Base-by-base conservation (phyloP, 306 rosid species). In the Cucumis melo region DNA sequence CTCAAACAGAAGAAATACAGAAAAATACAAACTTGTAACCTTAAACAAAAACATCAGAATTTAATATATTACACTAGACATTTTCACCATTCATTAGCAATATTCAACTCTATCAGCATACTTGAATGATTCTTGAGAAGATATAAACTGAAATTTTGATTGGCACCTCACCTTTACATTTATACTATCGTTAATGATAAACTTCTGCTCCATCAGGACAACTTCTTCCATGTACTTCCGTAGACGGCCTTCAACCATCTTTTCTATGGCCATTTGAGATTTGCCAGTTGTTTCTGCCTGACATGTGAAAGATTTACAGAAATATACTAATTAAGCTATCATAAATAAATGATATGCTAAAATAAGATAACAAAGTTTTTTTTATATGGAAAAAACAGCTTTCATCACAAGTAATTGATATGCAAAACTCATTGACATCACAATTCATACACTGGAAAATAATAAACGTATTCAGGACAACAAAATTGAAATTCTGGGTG, bases 161-260 rank as follows among this genome's bases (percentile, higher is more conserved):
- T n/a, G 23, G 10, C 38, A 16, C 44, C 81, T 74, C 80, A 94
- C 98, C 98, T 90, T 89, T 56, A 94, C 85, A 60, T 80, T 90
- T 74, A 93, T 27, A 77, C 87, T 56, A 58, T 93, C 96, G 41
- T 89, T 85, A 78, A 90, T 75, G 68, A 93, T 82, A 82, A 90
- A 93, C 80, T 88, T 93, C 79, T 93, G 98, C 82, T 93, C 94
- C 91, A 91, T 74, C 46, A 93, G 90, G 72, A 93, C 98, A 62
- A 91, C 96, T 70, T 93, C 96, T 81, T 91, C 98, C 73, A 88
- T 85, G 87, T 90, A 93, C 82, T 93, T 93, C 79, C 93, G 94
- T 44, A 91, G 67, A 19, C 96, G 94, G 62, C 98, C 98, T 83
- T 93, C 98, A 56, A 93, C 98, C 87, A 94, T 93, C 86, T 91